These are phyloP conservation scores for Chrysanthemum seticuspe DNA, from an alignment of 129 eudicot species.

Conservation along the genomic window DNA sequence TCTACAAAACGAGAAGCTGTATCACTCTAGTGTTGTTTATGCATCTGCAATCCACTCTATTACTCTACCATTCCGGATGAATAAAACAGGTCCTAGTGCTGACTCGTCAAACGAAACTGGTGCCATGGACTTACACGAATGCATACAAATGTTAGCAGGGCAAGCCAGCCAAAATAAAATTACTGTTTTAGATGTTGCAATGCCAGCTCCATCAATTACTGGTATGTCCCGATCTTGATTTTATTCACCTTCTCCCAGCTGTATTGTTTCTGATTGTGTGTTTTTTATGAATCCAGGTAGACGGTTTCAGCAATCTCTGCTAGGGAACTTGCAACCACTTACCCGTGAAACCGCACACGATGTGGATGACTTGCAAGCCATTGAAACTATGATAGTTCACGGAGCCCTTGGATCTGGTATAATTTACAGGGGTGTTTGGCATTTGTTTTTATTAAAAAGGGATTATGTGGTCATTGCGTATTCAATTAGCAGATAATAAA, in stretches of 20 bases:
- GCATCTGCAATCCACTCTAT: slow-evolving; percentile 90
- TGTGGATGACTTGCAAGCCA: slow-evolving; percentile 70
- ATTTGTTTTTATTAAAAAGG: too few species aligned
- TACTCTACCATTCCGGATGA: slow-evolving; percentile 84
- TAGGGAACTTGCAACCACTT: slow-evolving; percentile 57
- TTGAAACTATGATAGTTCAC: slow-evolving; percentile 61
- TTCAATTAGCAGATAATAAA: too few species aligned
- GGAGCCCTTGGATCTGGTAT: slow-evolving; percentile 79
- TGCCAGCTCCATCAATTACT: slow-evolving; percentile 74
- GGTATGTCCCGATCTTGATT: slow-evolving; percentile 40
- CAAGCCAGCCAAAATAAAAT: slow-evolving; percentile 77
- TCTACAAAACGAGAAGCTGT: slow-evolving; percentile 62
- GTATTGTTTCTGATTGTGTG: slow-evolving; percentile 9
- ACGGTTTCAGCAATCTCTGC: slow-evolving; percentile 39
- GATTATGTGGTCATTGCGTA: too few species aligned
- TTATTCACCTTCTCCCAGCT: not conserved
- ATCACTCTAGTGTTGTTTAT: slow-evolving; percentile 84
- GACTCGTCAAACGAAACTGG: slow-evolving; percentile 49
- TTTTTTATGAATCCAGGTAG: slow-evolving; percentile 39
- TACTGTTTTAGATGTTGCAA: slow-evolving; percentile 59
- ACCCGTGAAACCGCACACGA: slow-evolving; percentile 73
- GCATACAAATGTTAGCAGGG: slow-evolving; percentile 69
- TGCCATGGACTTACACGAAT: slow-evolving; percentile 50
- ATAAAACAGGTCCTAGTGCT: slow-evolving; percentile 49
- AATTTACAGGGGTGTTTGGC: not conserved